Conservation (phyloP, 1,139 yeast genomes). For the Yamadazyma mexicana region DNA sequence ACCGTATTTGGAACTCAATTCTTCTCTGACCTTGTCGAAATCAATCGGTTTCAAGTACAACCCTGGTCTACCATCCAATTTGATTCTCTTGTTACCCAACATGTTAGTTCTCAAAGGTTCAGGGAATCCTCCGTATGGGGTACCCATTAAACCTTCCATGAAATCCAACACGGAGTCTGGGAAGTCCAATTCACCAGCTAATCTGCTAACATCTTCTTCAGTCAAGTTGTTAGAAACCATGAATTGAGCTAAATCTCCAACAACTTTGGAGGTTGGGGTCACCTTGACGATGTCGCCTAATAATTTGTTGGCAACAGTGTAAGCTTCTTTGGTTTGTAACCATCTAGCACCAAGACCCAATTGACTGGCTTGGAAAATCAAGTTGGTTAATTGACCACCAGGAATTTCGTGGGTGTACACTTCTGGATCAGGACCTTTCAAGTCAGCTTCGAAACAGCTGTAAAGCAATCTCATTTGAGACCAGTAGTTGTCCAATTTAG, state of each 20-base stretch:
- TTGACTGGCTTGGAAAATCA: slow-evolving; percentile 98
- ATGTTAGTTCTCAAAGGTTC: slow-evolving; percentile 94
- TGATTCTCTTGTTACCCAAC: slow-evolving; percentile 81
- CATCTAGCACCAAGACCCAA: slow-evolving; percentile 96
- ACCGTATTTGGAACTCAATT: slow-evolving; percentile 64
- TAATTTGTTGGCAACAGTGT: slow-evolving; percentile 82
- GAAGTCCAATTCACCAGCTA: slow-evolving; percentile 92
- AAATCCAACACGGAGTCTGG: slow-evolving; percentile 97
- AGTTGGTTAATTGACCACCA: slow-evolving; percentile 97
- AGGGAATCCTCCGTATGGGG: slow-evolving; percentile 99
- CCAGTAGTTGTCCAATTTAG: slow-evolving; percentile 93
- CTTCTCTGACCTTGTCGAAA: slow-evolving; percentile 66
- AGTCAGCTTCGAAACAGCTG: slow-evolving; percentile 96
- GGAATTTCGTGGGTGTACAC: slow-evolving; percentile 98
- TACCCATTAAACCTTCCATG: slow-evolving; percentile 99
- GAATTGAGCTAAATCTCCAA: slow-evolving; percentile 97
- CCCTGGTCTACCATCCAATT: slow-evolving; percentile 89
- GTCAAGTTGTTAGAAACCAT: slow-evolving; percentile 94
- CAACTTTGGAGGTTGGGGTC: slow-evolving; percentile 98
- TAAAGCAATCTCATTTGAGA: slow-evolving; percentile 96
- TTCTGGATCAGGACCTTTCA: slow-evolving; percentile 99
- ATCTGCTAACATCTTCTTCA: slow-evolving; percentile 78
- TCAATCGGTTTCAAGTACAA: slow-evolving; percentile 82
- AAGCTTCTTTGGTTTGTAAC: slow-evolving; percentile 93
- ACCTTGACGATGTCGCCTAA: slow-evolving; percentile 97